Percentiles rank a stretch among this genome's conserved stretches.
These are phyloP conservation scores for Kazachstania psychrophila DNA, from an alignment of 805 yeast species.

Conservation along the genomic window DNA sequence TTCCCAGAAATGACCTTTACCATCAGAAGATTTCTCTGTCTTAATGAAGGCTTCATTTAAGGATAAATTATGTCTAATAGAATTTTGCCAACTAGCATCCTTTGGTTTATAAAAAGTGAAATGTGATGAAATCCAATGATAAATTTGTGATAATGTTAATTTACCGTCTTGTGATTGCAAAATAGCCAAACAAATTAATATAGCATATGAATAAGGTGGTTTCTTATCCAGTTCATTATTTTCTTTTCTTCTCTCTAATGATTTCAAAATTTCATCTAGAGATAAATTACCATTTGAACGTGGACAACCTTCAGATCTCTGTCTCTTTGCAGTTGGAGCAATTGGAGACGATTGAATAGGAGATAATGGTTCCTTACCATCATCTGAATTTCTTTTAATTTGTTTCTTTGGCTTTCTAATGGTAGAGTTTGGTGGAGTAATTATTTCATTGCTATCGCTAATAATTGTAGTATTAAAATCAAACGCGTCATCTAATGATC, in stretches of 20 bases:
- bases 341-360: slow-evolving; percentile 29
- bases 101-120: slow-evolving; percentile 74
- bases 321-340: slow-evolving; percentile 22
- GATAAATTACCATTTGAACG: slow-evolving; percentile 27
- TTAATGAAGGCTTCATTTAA: slow-evolving; percentile 88
- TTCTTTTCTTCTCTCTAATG: slow-evolving; percentile 15
- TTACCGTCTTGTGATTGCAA: slow-evolving; percentile 30
- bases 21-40: slow-evolving; percentile 80
- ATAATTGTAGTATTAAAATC: not conserved
- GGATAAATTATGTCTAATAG: slow-evolving; percentile 88
- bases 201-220: slow-evolving; percentile 93
- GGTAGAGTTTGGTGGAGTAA: slow-evolving; percentile 26
- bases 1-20: slow-evolving; percentile 85
- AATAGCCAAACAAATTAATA: slow-evolving; percentile 43
- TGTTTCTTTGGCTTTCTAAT: slow-evolving; percentile 7
- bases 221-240: slow-evolving; percentile 33
- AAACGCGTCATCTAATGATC: slow-evolving; percentile 6
- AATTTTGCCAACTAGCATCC: slow-evolving; percentile 96
- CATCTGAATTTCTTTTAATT: not conserved
- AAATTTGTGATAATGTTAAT: slow-evolving; percentile 74
- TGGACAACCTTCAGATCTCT: slow-evolving; percentile 22
- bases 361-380: slow-evolving; percentile 18
- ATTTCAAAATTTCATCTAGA: slow-evolving; percentile 22
- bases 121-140: slow-evolving; percentile 82
- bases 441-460: slow-evolving; percentile 12